Evolutionary conservation across 768 basidiomycete species (phyloP).

Genomic region (Boletus rufocinnamomeus): DNA sequence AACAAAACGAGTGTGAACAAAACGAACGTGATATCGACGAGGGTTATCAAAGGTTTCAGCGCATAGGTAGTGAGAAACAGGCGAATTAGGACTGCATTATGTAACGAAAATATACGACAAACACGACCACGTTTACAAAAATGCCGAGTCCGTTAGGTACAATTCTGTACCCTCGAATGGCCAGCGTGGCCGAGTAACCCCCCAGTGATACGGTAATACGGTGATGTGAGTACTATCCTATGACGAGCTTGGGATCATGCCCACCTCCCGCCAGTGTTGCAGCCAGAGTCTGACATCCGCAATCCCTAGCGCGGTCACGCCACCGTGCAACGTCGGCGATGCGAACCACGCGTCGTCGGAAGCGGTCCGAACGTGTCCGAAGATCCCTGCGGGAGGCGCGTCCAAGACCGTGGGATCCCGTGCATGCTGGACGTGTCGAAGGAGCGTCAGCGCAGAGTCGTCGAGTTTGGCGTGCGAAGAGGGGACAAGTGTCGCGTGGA

Average conservation of each 20-base stretch:
- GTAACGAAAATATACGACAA: not conserved
- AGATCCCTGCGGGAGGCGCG: not conserved
- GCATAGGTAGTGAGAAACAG: no score
- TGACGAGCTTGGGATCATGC: constrained; percentile 1
- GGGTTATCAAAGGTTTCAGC: no score
- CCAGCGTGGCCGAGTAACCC: not conserved
- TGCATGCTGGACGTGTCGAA: not conserved
- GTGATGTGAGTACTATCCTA: not conserved
- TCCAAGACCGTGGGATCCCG: not conserved
- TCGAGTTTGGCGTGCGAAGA: not conserved
- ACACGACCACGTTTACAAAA: not conserved
- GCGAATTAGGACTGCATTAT: no score
- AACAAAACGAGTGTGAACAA: no score
- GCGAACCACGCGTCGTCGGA: constrained; percentile 4
- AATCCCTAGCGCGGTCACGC: not conserved
- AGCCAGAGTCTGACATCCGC: constrained; percentile 12
- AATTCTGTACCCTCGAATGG: not conserved
- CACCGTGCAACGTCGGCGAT: constrained; percentile 5
- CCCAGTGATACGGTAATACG: not conserved
- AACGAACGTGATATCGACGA: no score
- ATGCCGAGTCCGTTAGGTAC: not conserved
- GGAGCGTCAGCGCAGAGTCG: constrained; percentile 1
- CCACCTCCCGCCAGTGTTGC: constrained; percentile 7
- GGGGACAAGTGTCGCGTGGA: not conserved
- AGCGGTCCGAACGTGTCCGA: not conserved